These are phyloP conservation scores for Gossypium herbaceum DNA, from an alignment of 345 rosid species.

Conservation along the genomic window DNA sequence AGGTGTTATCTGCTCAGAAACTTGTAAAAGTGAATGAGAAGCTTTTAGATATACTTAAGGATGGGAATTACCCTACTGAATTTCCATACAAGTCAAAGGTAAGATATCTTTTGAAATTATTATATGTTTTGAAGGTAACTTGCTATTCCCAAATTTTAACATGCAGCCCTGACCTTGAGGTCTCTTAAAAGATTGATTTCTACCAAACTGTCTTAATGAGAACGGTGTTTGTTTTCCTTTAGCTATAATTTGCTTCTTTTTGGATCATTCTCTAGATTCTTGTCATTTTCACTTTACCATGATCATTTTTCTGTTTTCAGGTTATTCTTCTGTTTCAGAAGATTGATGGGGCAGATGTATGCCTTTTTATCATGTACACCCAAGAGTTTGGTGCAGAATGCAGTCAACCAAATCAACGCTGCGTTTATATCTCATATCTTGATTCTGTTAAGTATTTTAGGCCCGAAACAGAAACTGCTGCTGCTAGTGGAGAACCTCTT, in stretches of 20 bases:
- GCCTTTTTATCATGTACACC: constrained; percentile 80
- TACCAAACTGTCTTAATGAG: no score
- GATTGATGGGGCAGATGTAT: constrained; percentile 86
- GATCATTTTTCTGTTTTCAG: constrained; percentile 40
- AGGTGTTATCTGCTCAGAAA: constrained; percentile 44
- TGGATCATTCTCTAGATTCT: neutral
- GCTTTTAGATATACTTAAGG: constrained; percentile 29
- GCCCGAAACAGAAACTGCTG: constrained; percentile 56
- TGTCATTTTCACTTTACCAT: neutral
- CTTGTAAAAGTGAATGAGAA: constrained; percentile 36
- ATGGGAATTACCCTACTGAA: constrained; percentile 41
- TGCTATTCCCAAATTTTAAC: neutral
- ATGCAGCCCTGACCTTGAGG: no score
- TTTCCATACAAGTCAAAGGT: constrained; percentile 64
- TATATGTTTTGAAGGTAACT: neutral
- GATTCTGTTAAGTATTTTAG: constrained; percentile 93
- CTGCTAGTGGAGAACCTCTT: constrained; percentile 64
- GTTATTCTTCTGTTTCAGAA: constrained; percentile 80
- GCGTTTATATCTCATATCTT: constrained; percentile 73
- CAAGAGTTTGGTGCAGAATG: constrained; percentile 93
- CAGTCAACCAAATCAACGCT: constrained; percentile 76
- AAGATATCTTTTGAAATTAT: constrained; percentile 16
- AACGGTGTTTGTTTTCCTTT: no score
- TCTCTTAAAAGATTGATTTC: no score
- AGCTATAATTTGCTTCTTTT: neutral